Evolutionary conservation across 1,139 yeast species (phyloP), one percentile per base, ranked within the genome.

Genomic region (Geotrichum aggregatum): DNA sequence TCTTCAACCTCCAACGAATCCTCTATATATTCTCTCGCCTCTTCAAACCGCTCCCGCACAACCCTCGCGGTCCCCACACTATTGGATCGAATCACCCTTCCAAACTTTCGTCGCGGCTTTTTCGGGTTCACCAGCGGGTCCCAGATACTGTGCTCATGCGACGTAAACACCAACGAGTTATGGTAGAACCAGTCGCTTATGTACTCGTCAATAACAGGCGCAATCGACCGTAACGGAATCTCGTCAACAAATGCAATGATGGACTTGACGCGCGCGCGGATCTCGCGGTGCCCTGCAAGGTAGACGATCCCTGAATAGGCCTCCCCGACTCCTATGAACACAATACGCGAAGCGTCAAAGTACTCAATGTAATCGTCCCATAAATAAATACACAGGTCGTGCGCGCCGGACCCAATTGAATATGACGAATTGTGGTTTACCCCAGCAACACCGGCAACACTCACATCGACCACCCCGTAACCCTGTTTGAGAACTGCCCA

Each of bases 141-240:
- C 96, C 96, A 89, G 60, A 94, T 84, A 3, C 85, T 74, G 65
- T 91, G 95, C 56, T 76, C 77, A 51, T 76, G 73, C 54, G 89
- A 78, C 6, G 96, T 80, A 66, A 91, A 89, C 0, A 92, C 79
- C 26, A 91, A 78, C 1, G 97, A 87, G 61, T 87, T 86, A 59
- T 83, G 83, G 70, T 83, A 89, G 67, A 83, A 92, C 97, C 98
- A 91, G 62, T 89, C 96, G 18, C 87, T 79, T 73, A 87, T 78
- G 28, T 86, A 80, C 67, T 92, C 98, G 67, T 91, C 97, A 69
- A 89, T 83, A 35, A 87, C 77, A 6, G 96, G 92, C 7, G 86
- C 86, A 52, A 91, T 77, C 0, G 96, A 82, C 61, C 86, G 82
- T 61, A 91, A 71, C 18, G 77, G 76, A 1, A 83, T 76, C 51